A percentile compares a stretch with the other conserved stretches of the same genome.
Conservation (phyloP, 805 yeast species). For the Metschnikowia drakensbergensis region DNA sequence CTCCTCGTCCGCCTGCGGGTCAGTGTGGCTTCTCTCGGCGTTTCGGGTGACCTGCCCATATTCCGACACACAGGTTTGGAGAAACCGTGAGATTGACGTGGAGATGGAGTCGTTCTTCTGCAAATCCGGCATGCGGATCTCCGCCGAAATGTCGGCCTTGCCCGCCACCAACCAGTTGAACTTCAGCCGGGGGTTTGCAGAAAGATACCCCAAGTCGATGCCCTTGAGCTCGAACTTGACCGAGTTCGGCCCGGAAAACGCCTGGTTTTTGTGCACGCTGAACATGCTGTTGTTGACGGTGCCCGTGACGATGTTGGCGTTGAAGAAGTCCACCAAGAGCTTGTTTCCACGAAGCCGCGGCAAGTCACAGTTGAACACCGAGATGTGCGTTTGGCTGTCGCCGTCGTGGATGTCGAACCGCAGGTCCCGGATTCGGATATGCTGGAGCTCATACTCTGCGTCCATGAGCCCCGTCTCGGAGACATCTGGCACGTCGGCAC, state of each 20-base stretch:
- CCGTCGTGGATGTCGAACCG: slow-evolving; percentile 34
- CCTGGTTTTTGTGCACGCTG: slow-evolving; percentile 72
- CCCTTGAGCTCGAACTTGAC: slow-evolving; percentile 42
- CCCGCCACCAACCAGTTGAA: slow-evolving; percentile 75
- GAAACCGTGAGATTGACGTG: slow-evolving; percentile 26
- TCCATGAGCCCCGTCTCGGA: slow-evolving; percentile 20
- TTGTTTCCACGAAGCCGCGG: slow-evolving; percentile 57
- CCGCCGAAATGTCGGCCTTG: slow-evolving; percentile 60
- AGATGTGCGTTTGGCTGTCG: slow-evolving; percentile 40
- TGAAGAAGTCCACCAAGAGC: slow-evolving; percentile 61
- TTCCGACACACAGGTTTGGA: slow-evolving; percentile 23
- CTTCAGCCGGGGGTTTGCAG: slow-evolving; percentile 36
- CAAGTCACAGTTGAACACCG: slow-evolving; percentile 63
- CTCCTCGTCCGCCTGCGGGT: slow-evolving; percentile 13
- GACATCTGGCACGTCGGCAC: not conserved
- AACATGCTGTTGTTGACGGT: slow-evolving; percentile 71
- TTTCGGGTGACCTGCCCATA: slow-evolving; percentile 3
- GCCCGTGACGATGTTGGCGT: slow-evolving; percentile 68
- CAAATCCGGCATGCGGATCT: slow-evolving; percentile 60
- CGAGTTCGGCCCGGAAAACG: slow-evolving; percentile 31
- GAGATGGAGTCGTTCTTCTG: slow-evolving; percentile 17
- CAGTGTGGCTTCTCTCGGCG: not conserved
- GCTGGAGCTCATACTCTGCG: slow-evolving; percentile 31
- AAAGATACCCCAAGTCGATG: slow-evolving; percentile 33
- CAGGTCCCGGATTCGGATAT: slow-evolving; percentile 51